phyloP scores from a whole-genome alignment of 1,284 basidiomycete species.

The Trametes versicolor region DNA sequence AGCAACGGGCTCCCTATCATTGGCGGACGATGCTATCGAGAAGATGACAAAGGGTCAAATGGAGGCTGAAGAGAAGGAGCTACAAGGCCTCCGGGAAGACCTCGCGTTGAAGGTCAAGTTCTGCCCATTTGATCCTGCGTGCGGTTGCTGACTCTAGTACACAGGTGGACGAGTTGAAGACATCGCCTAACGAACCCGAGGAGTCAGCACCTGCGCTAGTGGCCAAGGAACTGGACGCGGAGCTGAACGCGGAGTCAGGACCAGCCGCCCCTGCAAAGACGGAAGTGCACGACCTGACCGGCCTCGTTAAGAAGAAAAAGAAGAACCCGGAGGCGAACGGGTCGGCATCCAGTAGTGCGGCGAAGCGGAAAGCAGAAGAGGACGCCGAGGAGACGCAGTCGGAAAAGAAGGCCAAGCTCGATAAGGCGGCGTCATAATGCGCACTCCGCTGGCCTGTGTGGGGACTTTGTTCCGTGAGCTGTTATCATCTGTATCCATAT shows the following conservation, averaged over 20 bases:
- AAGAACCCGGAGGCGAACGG: slow-evolving; percentile 55
- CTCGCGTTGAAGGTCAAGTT: slow-evolving; percentile 80
- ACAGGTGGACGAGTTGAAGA: slow-evolving; percentile 89
- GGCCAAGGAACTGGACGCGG: slow-evolving; percentile 75
- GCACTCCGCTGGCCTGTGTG: background rate
- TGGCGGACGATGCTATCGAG: slow-evolving; percentile 64
- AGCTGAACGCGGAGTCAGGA: slow-evolving; percentile 58
- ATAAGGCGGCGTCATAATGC: slow-evolving; percentile 42
- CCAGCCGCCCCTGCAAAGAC: slow-evolving; percentile 42
- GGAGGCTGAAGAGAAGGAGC: slow-evolving; percentile 81
- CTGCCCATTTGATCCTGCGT: background rate
- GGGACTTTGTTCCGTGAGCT: slow-evolving; percentile 1
- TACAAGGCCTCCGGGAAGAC: slow-evolving; percentile 80
- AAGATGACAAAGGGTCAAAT: slow-evolving; percentile 74
- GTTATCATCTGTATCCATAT: slow-evolving; percentile 35
- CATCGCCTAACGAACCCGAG: slow-evolving; percentile 69
- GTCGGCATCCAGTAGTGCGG: slow-evolving; percentile 44
- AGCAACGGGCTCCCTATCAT: slow-evolving; percentile 50
- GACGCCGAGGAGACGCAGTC: slow-evolving; percentile 54
- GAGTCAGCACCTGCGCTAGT: slow-evolving; percentile 69
- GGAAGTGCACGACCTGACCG: slow-evolving; percentile 82
- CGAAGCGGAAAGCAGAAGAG: slow-evolving; percentile 78
- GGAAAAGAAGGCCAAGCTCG: slow-evolving; percentile 76
- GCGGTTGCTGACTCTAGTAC: slow-evolving; percentile 5
- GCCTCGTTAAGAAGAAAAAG: slow-evolving; percentile 88